Base-by-base conservation (phyloP, 2,329 filamentous ascomycete genomes). In the Cladobotryum protrusum region DNA sequence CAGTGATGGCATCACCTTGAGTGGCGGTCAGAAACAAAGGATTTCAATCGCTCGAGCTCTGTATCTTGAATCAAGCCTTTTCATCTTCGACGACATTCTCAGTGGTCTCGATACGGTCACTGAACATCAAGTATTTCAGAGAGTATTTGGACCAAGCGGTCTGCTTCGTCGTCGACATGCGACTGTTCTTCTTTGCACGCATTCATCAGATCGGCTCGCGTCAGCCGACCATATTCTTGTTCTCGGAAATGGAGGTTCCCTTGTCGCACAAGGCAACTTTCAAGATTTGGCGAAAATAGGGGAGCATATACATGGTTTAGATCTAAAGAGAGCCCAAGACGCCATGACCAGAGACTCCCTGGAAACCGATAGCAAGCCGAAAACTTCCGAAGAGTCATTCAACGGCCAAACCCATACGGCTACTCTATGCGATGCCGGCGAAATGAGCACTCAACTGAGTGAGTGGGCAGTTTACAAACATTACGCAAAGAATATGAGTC, bases 31-130 rank as follows among this genome's bases (percentile, higher is more conserved):
- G 52, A 60, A 60, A 41, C 63, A 97, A 68, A 85, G 93, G 52
- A 97, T 99, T 46, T 96, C 92, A 12, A 79, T 99, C 41, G 93
- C 93, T 13, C 84, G 93, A 57, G 93, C 93, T 1, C 77, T 99
- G 15, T 99, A 99, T 70, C 95, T 89, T 57, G 92, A 89, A 67
- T 95, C 91, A 4, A 86, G 85, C 47, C 91, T 97, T 65, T 72
- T 99, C 14, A 78, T 99, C 7, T 50, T 50, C 5, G 48, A 50
- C 14, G 48, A 50, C 17, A 58, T 67, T 0, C 64, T 77, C 8
- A 71, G 71, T 20, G 72, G 67, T 0, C 56, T 76, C 0, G 74
- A 77, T 52, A 60, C 67, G 2, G 59, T 70, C 3, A 79, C 76
- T 0, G 70, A 73, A 44, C 57, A 65, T 1, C 58, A 67, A 69